A percentile compares a stretch with the other conserved stretches of the same genome.
Evolutionary conservation across 257 asterid genomes (phyloP).

Genomic region (Gentiana straminea): DNA sequence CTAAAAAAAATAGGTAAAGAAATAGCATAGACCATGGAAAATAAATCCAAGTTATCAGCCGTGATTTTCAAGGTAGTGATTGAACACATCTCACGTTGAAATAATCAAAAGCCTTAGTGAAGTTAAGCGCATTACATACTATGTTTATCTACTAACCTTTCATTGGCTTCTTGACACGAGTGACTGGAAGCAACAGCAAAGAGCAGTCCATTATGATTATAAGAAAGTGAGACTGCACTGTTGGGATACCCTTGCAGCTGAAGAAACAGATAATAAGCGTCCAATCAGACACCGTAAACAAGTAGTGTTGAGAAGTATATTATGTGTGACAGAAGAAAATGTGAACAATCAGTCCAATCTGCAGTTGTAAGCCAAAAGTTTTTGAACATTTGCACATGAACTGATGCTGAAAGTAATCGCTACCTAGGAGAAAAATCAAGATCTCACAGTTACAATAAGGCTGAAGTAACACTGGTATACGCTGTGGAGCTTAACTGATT

Average conservation of each 20-base stretch:
- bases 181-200: constrained; percentile 74
- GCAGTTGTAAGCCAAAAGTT: neutral
- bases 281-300: constrained; percentile 6
- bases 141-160: constrained; percentile 35
- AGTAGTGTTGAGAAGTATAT: constrained; percentile 1
- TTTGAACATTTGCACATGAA: neutral
- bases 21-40: too few species aligned
- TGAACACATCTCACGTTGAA: neutral
- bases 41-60: too few species aligned
- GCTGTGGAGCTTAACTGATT: neutral
- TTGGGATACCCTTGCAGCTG: constrained; percentile 59
- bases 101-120: too few species aligned
- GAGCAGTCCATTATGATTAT: constrained; percentile 54
- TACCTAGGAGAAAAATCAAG: too few species aligned
- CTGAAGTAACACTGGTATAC: too few species aligned
- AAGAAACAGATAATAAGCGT: constrained; percentile 7
- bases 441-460: too few species aligned
- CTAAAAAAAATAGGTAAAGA: neutral
- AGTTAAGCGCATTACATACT: too few species aligned
- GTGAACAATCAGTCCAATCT: neutral
- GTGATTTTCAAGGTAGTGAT: neutral
- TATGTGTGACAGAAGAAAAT: neutral
- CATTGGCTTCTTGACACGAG: constrained; percentile 69
- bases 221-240: constrained; percentile 62
- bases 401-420: neutral